Evolutionary conservation across 805 yeast genomes (phyloP).

Genomic region (Brettanomyces sp.): DNA sequence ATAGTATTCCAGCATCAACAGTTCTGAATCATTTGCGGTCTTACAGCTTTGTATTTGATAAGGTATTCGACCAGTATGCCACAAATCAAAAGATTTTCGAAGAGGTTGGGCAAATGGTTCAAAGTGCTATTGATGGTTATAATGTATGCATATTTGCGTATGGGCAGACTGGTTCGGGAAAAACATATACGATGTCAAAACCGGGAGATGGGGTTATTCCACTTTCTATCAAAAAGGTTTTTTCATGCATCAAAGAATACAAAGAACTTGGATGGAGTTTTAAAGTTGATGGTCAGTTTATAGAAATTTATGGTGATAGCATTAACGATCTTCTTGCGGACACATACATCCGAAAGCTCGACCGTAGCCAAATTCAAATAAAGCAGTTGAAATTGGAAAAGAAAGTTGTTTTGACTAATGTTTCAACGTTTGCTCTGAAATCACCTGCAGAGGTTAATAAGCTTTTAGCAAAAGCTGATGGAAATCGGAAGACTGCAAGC

Average conservation of each 20-base stretch:
- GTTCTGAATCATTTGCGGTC: background rate
- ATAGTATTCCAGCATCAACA: background rate
- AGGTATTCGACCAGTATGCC: conserved; percentile 49
- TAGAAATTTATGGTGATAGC: conserved; percentile 84
- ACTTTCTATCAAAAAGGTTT: conserved; percentile 61
- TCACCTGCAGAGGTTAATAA: conserved; percentile 36
- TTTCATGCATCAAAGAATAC: conserved; percentile 40
- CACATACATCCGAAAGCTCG: conserved; percentile 13
- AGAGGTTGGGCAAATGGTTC: conserved; percentile 80
- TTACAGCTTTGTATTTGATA: conserved; percentile 61
- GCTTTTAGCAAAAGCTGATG: conserved; percentile 45
- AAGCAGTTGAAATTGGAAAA: conserved; percentile 50
- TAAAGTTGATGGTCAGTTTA: conserved; percentile 58
- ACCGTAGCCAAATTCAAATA: conserved; percentile 47
- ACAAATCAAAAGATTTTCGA: conserved; percentile 62
- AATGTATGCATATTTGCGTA: conserved; percentile 93
- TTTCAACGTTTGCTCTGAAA: conserved; percentile 38
- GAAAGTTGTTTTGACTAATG: conserved; percentile 54
- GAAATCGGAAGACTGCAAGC: conserved; percentile 66
- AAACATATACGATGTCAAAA: conserved; percentile 82
- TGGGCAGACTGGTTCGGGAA: conserved; percentile 96
- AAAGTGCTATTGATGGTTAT: conserved; percentile 78
- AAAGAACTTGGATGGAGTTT: conserved; percentile 55
- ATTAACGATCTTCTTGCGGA: conserved; percentile 55
- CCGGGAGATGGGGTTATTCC: conserved; percentile 74